Percentiles rank a stretch among this genome's conserved stretches.
These are phyloP conservation scores for Bruguiera hainesii DNA, from an alignment of 441 rosid genomes.

Conservation along the genomic window DNA sequence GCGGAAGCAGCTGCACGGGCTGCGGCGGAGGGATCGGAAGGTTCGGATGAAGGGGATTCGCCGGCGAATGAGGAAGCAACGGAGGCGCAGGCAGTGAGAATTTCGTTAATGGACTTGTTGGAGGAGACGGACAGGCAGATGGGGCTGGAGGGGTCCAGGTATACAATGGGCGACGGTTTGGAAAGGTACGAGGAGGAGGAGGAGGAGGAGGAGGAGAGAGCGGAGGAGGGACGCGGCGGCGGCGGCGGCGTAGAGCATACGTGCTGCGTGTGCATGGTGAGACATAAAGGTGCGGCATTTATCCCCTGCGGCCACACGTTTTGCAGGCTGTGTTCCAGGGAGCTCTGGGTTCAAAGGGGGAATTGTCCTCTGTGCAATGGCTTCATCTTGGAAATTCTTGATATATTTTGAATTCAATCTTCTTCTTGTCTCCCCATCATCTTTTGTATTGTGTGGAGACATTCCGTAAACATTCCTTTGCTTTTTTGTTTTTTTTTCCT, in stretches of 20 bases:
- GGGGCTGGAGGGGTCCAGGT: slow-evolving; percentile 58
- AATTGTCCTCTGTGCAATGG: slow-evolving; percentile 86
- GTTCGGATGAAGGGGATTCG: slow-evolving; percentile 18
- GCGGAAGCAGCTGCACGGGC: slow-evolving; percentile 28
- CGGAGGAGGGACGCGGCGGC: slow-evolving; percentile 17
- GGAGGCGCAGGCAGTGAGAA: slow-evolving; percentile 44
- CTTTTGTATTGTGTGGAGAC: background rate
- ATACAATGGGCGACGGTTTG: slow-evolving; percentile 43
- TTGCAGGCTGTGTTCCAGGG: slow-evolving; percentile 90
- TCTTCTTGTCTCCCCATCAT: background rate
- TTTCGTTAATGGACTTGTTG: slow-evolving; percentile 84
- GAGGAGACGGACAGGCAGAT: slow-evolving; percentile 73
- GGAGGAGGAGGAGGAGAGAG: slow-evolving; percentile 32
- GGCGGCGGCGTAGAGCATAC: slow-evolving; percentile 44
- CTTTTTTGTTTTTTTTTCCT: background rate
- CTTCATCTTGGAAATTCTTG: slow-evolving; percentile 72
- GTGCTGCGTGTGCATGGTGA: slow-evolving; percentile 96
- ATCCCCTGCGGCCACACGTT: slow-evolving; percentile 94
- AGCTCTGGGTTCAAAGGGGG: slow-evolving; percentile 83
- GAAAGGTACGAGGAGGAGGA: slow-evolving; percentile 31
- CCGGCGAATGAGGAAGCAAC: slow-evolving; percentile 7
- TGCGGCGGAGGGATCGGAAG: slow-evolving; percentile 25
- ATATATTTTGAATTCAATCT: slow-evolving; percentile 46
- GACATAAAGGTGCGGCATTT: slow-evolving; percentile 91
- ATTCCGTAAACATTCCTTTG: background rate